Base-by-base conservation (phyloP, 148 eudicot species). In the Rheum nobile region DNA sequence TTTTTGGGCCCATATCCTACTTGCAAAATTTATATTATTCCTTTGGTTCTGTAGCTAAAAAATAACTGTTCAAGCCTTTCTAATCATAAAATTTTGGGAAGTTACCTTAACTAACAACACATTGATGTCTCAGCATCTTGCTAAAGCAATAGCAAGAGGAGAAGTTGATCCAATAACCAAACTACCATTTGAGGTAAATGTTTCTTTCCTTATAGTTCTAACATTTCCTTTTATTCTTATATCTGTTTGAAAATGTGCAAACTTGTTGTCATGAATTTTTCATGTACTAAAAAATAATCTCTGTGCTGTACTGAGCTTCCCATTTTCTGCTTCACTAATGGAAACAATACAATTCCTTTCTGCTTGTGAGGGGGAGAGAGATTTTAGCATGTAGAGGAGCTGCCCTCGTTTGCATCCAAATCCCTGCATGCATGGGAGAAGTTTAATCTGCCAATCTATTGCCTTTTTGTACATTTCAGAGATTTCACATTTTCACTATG, bases 1-100 rank as follows among this genome's bases (percentile, higher is more conserved):
- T 95, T 95, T 80, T 81, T 95, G 83, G 99, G 99, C 85, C 97
- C 99, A 95, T 95, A 95, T 95, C 99, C 99, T 95, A 84, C 72
- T 71, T 22, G 50, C 41, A 46, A 22, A 9, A 16, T 39, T 26
- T 47, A 41, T 71, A 2, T 39, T 44, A 47, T 29, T 85, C 68
- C 29, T 76, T 77, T 76, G 67, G 55, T 73, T 47, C 50, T 67
- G 12, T 59, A 22, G 72, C 55, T 72, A 28, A 37, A 12, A 47
- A 37, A 8, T 5, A n/a, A 21, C 32, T 19, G 16, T 9, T 69
- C 9, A 24, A 39, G 31, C 28, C 19, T 35, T 24, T 29, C 26
- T 31, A 65, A 34, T 16, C 41, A 3, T 12, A 57, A 16, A 3
- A 8, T 9, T 17, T 77, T 19, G 1, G 22, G 34, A 10, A 63